Evolutionary conservation across 768 basidiomycete genomes (phyloP).

Genomic region (Amanita thiersii): DNA sequence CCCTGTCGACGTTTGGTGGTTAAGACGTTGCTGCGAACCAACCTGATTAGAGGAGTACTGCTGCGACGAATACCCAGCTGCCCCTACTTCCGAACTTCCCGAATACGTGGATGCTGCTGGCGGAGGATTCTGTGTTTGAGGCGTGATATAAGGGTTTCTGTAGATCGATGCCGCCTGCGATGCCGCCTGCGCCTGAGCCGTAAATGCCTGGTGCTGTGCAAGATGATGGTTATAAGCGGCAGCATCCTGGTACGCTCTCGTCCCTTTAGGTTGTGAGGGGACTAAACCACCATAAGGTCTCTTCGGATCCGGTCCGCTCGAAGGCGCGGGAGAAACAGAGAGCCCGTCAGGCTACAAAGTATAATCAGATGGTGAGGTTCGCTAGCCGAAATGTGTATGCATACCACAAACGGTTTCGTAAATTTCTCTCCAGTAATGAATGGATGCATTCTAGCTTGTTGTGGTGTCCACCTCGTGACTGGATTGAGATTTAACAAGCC

Average conservation of each 20-base stretch:
- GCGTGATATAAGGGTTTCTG: constrained; percentile 76
- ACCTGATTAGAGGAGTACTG: constrained; percentile 30
- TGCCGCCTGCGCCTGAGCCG: constrained; percentile 74
- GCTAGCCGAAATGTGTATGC: constrained; percentile 18
- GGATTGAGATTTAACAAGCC: constrained; percentile 93
- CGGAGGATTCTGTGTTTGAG: constrained; percentile 31
- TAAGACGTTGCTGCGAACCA: constrained; percentile 30
- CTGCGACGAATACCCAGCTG: constrained; percentile 20
- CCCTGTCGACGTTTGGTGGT: constrained; percentile 44
- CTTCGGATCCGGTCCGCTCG: constrained; percentile 53
- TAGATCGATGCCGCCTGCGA: constrained; percentile 65
- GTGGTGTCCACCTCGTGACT: constrained; percentile 93
- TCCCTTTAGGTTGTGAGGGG: constrained; percentile 80
- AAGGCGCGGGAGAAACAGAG: constrained; percentile 17
- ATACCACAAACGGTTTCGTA: constrained; percentile 75
- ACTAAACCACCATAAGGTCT: constrained; percentile 92
- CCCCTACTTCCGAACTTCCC: constrained; percentile 23
- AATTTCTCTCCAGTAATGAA: constrained; percentile 98
- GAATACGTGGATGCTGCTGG: constrained; percentile 19
- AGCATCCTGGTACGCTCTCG: constrained; percentile 84
- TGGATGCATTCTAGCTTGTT: constrained; percentile 91
- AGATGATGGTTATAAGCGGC: constrained; percentile 93
- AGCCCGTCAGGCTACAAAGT: constrained; percentile 45
- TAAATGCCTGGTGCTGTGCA: constrained; percentile 89
- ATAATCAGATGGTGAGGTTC: not conserved